phyloP scores from a whole-genome alignment of 495 filamentous ascomycete species.

The Lasiosphaeria hispida region DNA sequence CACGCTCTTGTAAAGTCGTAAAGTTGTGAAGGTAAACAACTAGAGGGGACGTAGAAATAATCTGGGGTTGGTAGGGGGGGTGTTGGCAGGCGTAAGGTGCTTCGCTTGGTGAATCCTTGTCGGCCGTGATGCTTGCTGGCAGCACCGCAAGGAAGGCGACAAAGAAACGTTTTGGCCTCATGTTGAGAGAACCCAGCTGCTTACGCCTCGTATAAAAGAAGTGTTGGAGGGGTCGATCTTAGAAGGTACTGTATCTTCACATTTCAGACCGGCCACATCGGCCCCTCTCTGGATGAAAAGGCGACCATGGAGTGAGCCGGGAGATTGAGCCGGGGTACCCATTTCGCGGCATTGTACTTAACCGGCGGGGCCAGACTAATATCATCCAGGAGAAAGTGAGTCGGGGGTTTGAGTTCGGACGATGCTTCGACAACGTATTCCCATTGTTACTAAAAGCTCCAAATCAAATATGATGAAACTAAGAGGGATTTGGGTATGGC shows the following conservation, averaged over 20 bases:
- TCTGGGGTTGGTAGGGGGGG: constrained; percentile 42
- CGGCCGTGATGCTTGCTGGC: neutral
- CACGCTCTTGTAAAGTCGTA: constrained; percentile 35
- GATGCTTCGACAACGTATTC: neutral
- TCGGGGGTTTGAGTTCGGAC: no score
- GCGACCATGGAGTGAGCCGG: neutral
- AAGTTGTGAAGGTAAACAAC: constrained; percentile 52
- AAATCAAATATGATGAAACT: neutral
- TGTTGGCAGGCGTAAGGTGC: constrained; percentile 27
- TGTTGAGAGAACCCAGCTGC: neutral
- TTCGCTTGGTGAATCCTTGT: neutral
- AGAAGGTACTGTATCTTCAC: neutral
- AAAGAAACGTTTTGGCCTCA: neutral
- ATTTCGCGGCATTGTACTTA: no score
- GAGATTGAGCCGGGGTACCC: no score
- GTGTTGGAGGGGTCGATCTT: no score
- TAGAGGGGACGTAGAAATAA: constrained; percentile 49
- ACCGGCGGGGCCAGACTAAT: neutral
- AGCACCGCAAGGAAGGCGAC: neutral
- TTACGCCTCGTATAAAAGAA: no score
- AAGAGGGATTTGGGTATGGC: neutral
- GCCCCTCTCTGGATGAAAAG: neutral
- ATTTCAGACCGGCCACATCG: neutral
- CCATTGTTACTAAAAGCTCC: neutral
- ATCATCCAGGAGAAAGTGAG: neutral